Percentiles rank a stretch among this genome's conserved stretches.
phyloP scores from a whole-genome alignment of 2,329 filamentous ascomycete genomes.

The Sporothrix brasiliensis region DNA sequence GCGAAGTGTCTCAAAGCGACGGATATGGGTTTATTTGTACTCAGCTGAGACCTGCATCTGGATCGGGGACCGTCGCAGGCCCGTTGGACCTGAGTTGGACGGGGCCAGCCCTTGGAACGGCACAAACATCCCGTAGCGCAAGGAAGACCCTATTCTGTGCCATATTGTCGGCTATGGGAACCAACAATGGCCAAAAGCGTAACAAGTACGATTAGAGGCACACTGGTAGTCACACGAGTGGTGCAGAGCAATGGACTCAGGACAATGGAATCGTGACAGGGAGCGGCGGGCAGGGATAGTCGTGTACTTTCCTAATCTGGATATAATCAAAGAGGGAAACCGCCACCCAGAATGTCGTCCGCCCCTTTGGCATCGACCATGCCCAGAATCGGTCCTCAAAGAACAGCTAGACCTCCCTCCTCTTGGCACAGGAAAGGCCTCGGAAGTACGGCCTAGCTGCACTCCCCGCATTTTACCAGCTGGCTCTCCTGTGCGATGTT shows the following conservation, averaged over 20 bases:
- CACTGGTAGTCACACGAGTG: not conserved
- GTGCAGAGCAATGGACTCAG: not conserved
- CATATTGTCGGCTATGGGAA: not conserved
- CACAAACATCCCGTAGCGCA: not conserved
- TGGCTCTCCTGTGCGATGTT: not conserved
- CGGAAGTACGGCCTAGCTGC: not conserved
- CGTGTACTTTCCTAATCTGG: slow-evolving; percentile 18
- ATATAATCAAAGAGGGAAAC: not conserved
- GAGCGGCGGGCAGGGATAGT: not conserved
- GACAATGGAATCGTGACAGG: slow-evolving; percentile 10
- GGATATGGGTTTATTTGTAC: slow-evolving; percentile 12
- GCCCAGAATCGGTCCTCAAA: not conserved
- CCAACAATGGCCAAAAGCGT: not conserved
- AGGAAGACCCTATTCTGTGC: slow-evolving; percentile 2
- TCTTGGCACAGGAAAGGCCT: not conserved
- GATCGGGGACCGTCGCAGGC: not conserved
- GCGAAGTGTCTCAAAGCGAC: not conserved
- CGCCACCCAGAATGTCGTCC: slow-evolving; percentile 5
- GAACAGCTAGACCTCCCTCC: not conserved
- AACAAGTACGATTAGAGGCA: not conserved
- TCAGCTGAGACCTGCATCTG: not conserved
- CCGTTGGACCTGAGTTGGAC: too few relatives aligned
- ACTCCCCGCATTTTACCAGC: not conserved
- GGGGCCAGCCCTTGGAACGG: not conserved
- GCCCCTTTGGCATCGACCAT: not conserved